A percentile compares a stretch with the other conserved stretches of the same genome.
phyloP scores from a whole-genome alignment of 2,329 filamentous ascomycete species.

The Simplicillium sp. region DNA sequence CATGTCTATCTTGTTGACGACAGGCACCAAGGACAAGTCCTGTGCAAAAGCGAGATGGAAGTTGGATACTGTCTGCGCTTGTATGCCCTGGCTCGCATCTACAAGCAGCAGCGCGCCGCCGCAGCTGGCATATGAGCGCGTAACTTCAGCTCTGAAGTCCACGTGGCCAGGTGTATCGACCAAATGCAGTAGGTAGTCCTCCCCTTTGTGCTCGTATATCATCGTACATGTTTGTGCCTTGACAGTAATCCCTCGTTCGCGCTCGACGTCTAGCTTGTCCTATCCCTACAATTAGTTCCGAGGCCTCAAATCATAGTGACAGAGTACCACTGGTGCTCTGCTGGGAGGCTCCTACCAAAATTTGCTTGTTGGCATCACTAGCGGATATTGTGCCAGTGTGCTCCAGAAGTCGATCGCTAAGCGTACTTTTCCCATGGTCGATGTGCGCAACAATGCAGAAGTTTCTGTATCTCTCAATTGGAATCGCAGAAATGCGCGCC shows the following conservation, averaged over 20 bases:
- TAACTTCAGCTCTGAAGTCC: constrained; percentile 94
- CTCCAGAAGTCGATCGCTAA: constrained; percentile 87
- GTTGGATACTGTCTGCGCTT: constrained; percentile 97
- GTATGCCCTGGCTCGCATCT: constrained; percentile 91
- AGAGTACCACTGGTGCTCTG: neutral
- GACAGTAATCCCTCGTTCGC: constrained; percentile 93
- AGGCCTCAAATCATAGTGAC: neutral
- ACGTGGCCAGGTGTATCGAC: constrained; percentile 97
- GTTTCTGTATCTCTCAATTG: constrained; percentile 75
- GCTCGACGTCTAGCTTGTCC: constrained; percentile 94
- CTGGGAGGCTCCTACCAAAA: constrained; percentile 41
- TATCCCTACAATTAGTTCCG: constrained; percentile 9
- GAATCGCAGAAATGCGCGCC: constrained; percentile 59
- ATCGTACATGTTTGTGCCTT: constrained; percentile 98
- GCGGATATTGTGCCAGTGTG: constrained; percentile 85
- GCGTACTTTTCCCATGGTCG: constrained; percentile 95
- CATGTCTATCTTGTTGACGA: constrained; percentile 96
- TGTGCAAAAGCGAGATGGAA: constrained; percentile 97
- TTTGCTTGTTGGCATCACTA: constrained; percentile 79
- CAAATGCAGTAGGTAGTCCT: constrained; percentile 88
- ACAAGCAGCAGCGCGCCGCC: constrained; percentile 87
- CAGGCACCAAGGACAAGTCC: constrained; percentile 75
- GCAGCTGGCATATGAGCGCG: constrained; percentile 89
- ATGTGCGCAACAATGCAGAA: constrained; percentile 99
- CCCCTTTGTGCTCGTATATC: constrained; percentile 78